phyloP scores from a whole-genome alignment of 2,329 filamentous ascomycete species.

The Penicillium sclerotiorum region DNA sequence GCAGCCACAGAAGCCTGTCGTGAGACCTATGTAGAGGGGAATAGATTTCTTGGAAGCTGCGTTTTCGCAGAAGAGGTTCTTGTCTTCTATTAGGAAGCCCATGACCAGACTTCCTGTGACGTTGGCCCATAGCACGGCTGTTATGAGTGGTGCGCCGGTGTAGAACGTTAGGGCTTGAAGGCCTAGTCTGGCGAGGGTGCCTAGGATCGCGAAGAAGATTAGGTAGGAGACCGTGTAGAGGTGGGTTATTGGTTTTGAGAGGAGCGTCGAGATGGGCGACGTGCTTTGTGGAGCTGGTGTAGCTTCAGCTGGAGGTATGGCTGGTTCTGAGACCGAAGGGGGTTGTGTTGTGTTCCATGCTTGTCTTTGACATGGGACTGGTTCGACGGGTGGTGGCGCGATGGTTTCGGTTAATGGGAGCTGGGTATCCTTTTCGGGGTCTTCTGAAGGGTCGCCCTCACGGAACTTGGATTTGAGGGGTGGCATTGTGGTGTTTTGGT shows the following conservation, averaged over 20 bases:
- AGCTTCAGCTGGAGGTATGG: conserved; percentile 11
- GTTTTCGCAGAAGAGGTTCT: conserved; percentile 70
- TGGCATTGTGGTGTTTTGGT: background rate
- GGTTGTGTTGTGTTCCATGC: conserved; percentile 43
- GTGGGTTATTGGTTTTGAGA: conserved; percentile 59
- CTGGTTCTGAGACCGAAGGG: conserved; percentile 14
- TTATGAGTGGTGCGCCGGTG: conserved; percentile 72
- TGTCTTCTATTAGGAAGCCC: conserved; percentile 82
- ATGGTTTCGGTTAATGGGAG: conserved; percentile 27
- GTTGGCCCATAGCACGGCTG: conserved; percentile 83
- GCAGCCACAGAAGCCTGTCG: conserved; percentile 85
- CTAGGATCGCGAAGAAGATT: conserved; percentile 80
- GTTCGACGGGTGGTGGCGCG: conserved; percentile 48
- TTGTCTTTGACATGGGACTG: conserved; percentile 40
- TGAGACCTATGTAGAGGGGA: conserved; percentile 82
- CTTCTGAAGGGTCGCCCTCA: background rate
- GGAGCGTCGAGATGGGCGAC: conserved; percentile 18
- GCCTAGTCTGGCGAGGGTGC: conserved; percentile 80
- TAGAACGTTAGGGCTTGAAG: conserved; percentile 79
- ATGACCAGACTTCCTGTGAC: conserved; percentile 78
- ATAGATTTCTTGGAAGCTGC: conserved; percentile 77
- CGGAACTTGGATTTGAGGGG: background rate
- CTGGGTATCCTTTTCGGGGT: conserved; percentile 16
- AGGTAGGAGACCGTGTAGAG: conserved; percentile 79
- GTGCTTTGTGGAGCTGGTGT: background rate